Evolutionary conservation across 2,329 filamentous ascomycete species (phyloP).

Genomic region (Cordyceps fumosorosea): DNA sequence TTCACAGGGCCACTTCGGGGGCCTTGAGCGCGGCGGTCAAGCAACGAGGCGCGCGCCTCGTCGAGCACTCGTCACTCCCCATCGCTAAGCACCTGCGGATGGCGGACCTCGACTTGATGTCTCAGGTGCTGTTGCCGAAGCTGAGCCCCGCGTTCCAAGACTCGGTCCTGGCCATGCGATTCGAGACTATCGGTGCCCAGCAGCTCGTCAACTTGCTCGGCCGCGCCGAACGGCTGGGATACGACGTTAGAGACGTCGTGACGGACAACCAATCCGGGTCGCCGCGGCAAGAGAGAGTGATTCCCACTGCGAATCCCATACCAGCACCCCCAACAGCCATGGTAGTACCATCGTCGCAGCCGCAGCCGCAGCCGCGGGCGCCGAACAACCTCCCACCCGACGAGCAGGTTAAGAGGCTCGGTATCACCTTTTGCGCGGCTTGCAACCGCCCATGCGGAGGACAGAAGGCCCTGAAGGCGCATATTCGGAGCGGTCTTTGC

Average conservation of each 20-base stretch:
- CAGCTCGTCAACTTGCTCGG: conserved; percentile 51
- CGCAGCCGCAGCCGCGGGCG: not conserved
- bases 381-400: not conserved
- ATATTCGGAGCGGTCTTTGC: conserved; percentile 23
- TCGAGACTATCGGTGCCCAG: conserved; percentile 47
- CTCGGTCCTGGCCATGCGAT: conserved; percentile 42
- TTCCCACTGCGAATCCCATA: conserved; percentile 21
- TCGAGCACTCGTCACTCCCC: conserved; percentile 33
- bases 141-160: conserved; percentile 46
- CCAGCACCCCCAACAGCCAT: not conserved
- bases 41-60: conserved; percentile 40
- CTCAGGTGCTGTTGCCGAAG: conserved; percentile 37
- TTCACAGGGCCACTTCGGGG: conserved; percentile 35
- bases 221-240: conserved; percentile 50
- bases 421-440: not conserved
- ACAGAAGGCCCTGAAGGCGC: conserved; percentile 24
- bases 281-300: conserved; percentile 30
- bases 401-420: not conserved
- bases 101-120: conserved; percentile 39
- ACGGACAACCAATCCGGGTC: conserved; percentile 11
- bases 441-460: conserved; percentile 32
- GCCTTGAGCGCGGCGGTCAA: conserved; percentile 34
- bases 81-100: conserved; percentile 34
- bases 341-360: not conserved
- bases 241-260: conserved; percentile 44